These are phyloP conservation scores for Xylariaceae sp. DNA, from an alignment of 2,329 filamentous ascomycete species.

Conservation along the genomic window DNA sequence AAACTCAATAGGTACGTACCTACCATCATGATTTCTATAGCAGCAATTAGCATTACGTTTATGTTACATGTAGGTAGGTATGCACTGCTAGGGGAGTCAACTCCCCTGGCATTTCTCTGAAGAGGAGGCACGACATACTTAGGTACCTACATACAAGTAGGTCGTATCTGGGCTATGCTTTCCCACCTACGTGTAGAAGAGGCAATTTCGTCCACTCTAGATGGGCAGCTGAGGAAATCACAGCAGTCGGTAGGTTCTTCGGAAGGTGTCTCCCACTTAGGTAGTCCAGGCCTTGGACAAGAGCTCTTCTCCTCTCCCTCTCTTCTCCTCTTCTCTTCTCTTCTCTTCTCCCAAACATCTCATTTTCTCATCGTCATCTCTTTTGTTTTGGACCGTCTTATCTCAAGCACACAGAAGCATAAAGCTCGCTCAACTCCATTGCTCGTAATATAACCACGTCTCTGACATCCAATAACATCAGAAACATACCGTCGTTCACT, in stretches of 20 bases:
- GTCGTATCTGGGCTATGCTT: no score
- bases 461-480: background rate
- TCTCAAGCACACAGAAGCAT: background rate
- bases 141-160: no score
- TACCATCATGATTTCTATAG: no score
- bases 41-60: no score
- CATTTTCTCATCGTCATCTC: background rate
- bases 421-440: background rate
- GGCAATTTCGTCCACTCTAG: no score
- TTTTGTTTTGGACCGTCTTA: constrained; percentile 10
- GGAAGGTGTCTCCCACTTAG: constrained; percentile 11
- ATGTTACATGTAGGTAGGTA: no score
- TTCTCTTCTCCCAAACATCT: constrained; percentile 3
- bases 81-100: no score
- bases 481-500: background rate
- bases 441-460: background rate
- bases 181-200: no score
- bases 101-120: no score
- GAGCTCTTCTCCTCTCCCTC: background rate
- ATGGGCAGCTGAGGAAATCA: background rate
- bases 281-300: background rate
- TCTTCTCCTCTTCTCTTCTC: background rate
- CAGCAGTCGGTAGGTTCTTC: background rate
- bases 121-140: no score
- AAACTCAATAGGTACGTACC: no score